These are phyloP conservation scores for Cadophora luteo-olivacea DNA, from an alignment of 2,329 filamentous ascomycete species.

Conservation along the genomic window DNA sequence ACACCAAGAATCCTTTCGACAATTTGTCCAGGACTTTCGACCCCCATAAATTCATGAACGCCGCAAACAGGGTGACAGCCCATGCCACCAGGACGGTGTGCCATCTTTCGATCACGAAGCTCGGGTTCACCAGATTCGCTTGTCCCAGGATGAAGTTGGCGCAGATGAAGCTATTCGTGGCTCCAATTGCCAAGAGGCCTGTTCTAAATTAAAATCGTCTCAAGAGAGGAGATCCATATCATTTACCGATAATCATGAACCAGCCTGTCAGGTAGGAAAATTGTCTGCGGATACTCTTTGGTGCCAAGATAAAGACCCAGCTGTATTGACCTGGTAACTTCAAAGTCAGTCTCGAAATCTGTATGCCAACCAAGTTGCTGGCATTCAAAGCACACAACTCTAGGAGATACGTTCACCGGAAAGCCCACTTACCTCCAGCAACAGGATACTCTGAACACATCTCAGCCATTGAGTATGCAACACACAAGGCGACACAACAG, in stretches of 20 bases:
- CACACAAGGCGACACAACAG: slow-evolving; percentile 56
- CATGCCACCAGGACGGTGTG: slow-evolving; percentile 61
- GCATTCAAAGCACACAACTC: background rate
- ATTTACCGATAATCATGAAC: slow-evolving; percentile 55
- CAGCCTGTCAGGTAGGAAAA: slow-evolving; percentile 54
- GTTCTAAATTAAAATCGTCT: background rate
- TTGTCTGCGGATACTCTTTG: slow-evolving; percentile 51
- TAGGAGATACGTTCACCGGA: background rate
- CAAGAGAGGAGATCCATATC: background rate
- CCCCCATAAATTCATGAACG: slow-evolving; percentile 56
- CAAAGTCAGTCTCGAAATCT: background rate
- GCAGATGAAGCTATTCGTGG: slow-evolving; percentile 59
- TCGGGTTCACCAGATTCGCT: slow-evolving; percentile 57
- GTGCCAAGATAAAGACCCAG: slow-evolving; percentile 63
- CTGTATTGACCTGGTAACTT: slow-evolving; percentile 56
- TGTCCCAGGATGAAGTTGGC: slow-evolving; percentile 62
- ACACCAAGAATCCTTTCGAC: slow-evolving; percentile 55
- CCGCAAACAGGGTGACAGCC: slow-evolving; percentile 52
- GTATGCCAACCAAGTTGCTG: background rate
- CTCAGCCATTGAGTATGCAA: slow-evolving; percentile 65
- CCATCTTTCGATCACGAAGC: slow-evolving; percentile 60
- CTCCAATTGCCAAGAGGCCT: slow-evolving; percentile 55
- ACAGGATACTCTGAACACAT: slow-evolving; percentile 63
- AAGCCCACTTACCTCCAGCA: slow-evolving; percentile 47
- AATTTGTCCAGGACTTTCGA: slow-evolving; percentile 58